Evolutionary conservation across 768 basidiomycete species (phyloP).

Genomic region (Termitomyces sp.): DNA sequence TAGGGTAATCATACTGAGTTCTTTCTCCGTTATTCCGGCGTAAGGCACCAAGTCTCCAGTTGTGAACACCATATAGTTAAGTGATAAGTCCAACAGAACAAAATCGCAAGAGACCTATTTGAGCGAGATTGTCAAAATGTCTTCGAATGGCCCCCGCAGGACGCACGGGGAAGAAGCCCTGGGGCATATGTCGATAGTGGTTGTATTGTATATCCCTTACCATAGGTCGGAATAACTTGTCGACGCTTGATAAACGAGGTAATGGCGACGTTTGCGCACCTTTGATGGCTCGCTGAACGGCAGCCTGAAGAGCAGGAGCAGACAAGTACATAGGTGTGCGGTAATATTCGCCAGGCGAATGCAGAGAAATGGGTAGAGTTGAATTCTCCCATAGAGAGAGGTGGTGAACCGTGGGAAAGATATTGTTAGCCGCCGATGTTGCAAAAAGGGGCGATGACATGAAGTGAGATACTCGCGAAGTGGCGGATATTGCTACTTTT

Average conservation of each 20-base stretch:
- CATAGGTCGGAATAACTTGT: slow-evolving; percentile 1
- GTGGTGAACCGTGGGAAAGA: background rate
- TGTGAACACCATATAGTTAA: background rate
- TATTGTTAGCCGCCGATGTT: background rate
- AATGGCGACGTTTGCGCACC: background rate
- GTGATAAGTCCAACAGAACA: background rate
- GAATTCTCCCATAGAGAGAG: no score
- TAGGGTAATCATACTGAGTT: slow-evolving; percentile 1
- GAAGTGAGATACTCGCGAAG: background rate
- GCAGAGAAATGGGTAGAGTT: background rate
- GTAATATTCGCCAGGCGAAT: background rate
- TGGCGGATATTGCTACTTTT: background rate
- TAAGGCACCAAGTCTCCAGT: background rate
- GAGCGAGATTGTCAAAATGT: background rate
- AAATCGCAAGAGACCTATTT: background rate
- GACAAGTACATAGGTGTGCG: background rate
- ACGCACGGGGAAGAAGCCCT: background rate
- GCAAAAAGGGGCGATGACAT: background rate
- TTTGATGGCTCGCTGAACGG: background rate
- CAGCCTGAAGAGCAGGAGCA: background rate
- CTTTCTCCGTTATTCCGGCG: background rate
- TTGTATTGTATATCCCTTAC: background rate
- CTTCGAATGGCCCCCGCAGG: no score
- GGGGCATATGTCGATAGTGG: background rate
- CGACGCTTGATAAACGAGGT: background rate